These are phyloP conservation scores for Pseudocercospora pini-densiflorae DNA, from an alignment of 2,329 filamentous ascomycete species.

Conservation along the genomic window DNA sequence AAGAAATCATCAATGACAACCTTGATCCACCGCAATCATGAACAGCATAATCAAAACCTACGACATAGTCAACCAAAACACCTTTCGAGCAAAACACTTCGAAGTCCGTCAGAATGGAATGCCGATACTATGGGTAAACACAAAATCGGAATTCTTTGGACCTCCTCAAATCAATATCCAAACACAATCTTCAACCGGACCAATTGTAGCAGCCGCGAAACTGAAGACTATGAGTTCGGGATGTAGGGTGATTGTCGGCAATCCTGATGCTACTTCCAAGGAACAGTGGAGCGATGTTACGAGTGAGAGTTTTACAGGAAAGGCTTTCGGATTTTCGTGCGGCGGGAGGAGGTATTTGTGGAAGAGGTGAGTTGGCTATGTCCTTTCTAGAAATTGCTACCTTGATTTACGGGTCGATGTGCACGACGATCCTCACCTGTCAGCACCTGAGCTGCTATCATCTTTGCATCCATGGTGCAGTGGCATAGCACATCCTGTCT, in stretches of 20 bases:
- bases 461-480: no score
- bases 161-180: conserved; percentile 13
- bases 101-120: conserved; percentile 17
- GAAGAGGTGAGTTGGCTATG: conserved; percentile 14
- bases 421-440: neutral
- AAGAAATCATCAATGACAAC: neutral
- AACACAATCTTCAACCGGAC: neutral
- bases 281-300: conserved; percentile 18
- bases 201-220: conserved; percentile 7
- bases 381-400: no score
- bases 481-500: no score
- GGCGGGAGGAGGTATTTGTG: conserved; percentile 13
- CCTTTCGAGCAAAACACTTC: conserved; percentile 12
- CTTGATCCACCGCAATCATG: neutral
- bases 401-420: no score
- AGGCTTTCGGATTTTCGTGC: conserved; percentile 11
- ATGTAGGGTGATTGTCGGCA: conserved; percentile 17
- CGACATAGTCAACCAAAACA: conserved; percentile 12
- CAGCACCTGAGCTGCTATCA: no score
- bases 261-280: conserved; percentile 8
- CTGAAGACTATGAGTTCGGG: conserved; percentile 9
- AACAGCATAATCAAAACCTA: conserved; percentile 10
- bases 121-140: conserved; percentile 10
- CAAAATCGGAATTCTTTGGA: conserved; percentile 7
- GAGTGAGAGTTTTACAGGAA: conserved; percentile 8